These are phyloP conservation scores for Leptographium flavum DNA, from an alignment of 2,329 filamentous ascomycete genomes.

Conservation along the genomic window DNA sequence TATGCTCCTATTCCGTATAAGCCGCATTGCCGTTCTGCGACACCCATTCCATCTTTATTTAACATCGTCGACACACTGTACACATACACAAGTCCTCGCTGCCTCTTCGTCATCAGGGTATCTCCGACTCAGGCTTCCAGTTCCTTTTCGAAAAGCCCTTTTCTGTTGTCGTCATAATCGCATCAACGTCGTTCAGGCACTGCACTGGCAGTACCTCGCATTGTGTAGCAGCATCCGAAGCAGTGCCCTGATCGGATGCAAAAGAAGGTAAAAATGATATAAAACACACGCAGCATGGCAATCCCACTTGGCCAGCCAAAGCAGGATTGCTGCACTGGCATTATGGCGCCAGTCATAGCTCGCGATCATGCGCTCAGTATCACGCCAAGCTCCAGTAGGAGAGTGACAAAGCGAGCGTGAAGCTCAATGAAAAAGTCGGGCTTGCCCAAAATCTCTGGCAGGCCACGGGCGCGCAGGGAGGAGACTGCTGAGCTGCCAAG, in stretches of 20 bases:
- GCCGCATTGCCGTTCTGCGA: no score
- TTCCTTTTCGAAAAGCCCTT: not conserved
- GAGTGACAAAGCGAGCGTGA: slow-evolving; percentile 47
- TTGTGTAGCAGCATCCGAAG: not conserved
- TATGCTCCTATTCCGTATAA: no score
- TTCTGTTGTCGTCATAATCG: not conserved
- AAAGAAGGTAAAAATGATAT: not conserved
- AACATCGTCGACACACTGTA: no score
- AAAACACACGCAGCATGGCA: not conserved
- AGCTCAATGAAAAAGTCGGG: slow-evolving; percentile 57
- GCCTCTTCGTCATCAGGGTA: not conserved
- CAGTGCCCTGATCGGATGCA: not conserved
- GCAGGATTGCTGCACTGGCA: not conserved
- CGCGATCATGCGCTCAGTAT: slow-evolving; percentile 29
- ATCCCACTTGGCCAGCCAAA: not conserved
- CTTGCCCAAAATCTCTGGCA: slow-evolving; percentile 51
- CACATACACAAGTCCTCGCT: not conserved
- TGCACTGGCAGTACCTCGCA: no score
- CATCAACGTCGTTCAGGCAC: not conserved
- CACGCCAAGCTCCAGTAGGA: slow-evolving; percentile 45
- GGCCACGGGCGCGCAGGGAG: slow-evolving; percentile 41
- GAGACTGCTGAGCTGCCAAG: slow-evolving; percentile 37
- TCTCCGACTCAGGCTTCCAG: not conserved
- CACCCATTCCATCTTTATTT: no score
- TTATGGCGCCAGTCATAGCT: not conserved